Percentiles rank a stretch among this genome's conserved stretches.
These are phyloP conservation scores for Aspergillus baeticus DNA, from an alignment of 495 filamentous ascomycete species.

Conservation along the genomic window DNA sequence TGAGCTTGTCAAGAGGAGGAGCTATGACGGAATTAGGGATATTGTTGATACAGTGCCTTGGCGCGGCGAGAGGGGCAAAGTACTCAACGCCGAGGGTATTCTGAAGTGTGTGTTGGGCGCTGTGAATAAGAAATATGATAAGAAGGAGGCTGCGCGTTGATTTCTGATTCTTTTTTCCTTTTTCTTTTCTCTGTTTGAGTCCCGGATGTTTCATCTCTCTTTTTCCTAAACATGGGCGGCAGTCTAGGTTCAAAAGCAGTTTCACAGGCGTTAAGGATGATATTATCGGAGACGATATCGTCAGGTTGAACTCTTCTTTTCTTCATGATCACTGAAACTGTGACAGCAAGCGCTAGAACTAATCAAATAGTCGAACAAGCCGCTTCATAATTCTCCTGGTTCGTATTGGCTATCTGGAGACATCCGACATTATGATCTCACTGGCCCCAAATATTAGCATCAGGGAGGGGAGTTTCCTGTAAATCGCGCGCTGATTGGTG, in stretches of 20 bases:
- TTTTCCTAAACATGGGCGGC: not conserved
- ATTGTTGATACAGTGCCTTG: slow-evolving; percentile 94
- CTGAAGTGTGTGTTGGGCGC: slow-evolving; percentile 82
- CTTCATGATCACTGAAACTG: too few relatives aligned
- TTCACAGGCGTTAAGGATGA: not conserved
- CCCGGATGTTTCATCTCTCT: not conserved
- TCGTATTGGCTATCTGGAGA: not conserved
- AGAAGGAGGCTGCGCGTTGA: slow-evolving; percentile 22
- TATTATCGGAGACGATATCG: not conserved
- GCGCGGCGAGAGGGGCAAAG: slow-evolving; percentile 41
- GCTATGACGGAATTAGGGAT: slow-evolving; percentile 63
- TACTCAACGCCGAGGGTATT: slow-evolving; percentile 65
- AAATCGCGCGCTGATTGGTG: slow-evolving; percentile 1
- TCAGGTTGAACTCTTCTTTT: too few relatives aligned
- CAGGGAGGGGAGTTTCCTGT: not conserved
- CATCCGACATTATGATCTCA: slow-evolving; percentile 1
- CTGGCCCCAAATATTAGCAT: slow-evolving; percentile 2
- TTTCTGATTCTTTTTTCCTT: slow-evolving; percentile 16
- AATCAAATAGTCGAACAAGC: too few relatives aligned
- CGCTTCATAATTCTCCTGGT: too few relatives aligned
- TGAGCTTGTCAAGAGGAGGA: slow-evolving; percentile 53
- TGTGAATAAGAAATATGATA: slow-evolving; percentile 29
- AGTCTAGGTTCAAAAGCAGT: not conserved
- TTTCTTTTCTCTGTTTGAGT: slow-evolving; percentile 2
- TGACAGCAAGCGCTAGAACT: too few relatives aligned